A percentile compares a stretch with the other conserved stretches of the same genome.
Conservation (phyloP, 192 early-diverging fungal genomes). For the Linnemannia elongata region DNA sequence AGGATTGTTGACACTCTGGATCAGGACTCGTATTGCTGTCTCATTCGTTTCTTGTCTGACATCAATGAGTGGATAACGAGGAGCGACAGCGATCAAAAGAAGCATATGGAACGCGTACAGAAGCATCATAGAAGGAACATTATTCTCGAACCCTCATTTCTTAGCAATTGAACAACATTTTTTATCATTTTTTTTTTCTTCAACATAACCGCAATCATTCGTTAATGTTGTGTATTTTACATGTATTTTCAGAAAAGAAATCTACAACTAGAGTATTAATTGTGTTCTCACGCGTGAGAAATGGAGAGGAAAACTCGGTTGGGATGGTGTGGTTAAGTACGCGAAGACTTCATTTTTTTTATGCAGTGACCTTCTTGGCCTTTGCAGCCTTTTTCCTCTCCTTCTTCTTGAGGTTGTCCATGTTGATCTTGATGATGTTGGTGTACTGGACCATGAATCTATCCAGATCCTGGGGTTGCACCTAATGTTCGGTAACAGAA, state of each 20-base stretch:
- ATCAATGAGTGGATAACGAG: not conserved
- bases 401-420: slow-evolving; percentile 55
- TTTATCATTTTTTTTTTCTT: slow-evolving; percentile 5
- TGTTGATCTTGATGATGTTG: slow-evolving; percentile 55
- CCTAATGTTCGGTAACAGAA: slow-evolving; percentile 18
- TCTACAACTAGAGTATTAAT: not conserved
- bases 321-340: not conserved
- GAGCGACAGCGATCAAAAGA: not conserved
- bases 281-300: not conserved
- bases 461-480: slow-evolving; percentile 54
- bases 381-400: slow-evolving; percentile 56
- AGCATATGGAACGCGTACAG: not conserved
- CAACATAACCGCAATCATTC: not conserved
- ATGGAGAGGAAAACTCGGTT: not conserved
- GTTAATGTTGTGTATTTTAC: not conserved
- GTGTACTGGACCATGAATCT: slow-evolving; percentile 58
- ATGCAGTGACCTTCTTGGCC: slow-evolving; percentile 47
- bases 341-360: not conserved
- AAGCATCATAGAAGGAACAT: slow-evolving; percentile 5
- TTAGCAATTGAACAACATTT: slow-evolving; percentile 1
- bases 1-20: not conserved
- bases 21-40: not conserved
- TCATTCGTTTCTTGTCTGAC: too few species aligned
- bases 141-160: not conserved
- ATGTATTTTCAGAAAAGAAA: not conserved